Percentiles rank a stretch among this genome's conserved stretches.
Evolutionary conservation across 768 basidiomycete genomes (phyloP).

Genomic region (Boletus tylopilopsis): DNA sequence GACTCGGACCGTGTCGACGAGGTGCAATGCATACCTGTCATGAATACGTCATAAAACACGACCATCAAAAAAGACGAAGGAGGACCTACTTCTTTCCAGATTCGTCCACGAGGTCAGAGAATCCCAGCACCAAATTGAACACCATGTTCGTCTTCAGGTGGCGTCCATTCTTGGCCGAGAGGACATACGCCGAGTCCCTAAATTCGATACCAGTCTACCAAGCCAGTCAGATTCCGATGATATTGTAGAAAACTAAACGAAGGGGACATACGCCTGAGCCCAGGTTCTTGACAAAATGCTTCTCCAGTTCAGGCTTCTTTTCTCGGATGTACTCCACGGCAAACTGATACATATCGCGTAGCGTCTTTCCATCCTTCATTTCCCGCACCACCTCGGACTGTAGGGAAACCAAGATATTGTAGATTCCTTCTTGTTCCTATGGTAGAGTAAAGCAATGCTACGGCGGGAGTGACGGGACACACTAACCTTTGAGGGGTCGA

Average conservation of each 20-base stretch:
- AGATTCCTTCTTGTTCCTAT: conserved; percentile 90
- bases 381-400: conserved; percentile 71
- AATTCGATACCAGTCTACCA: conserved; percentile 94
- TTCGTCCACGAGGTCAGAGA: conserved; percentile 74
- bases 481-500: conserved; percentile 81
- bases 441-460: background rate
- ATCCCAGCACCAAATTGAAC: conserved; percentile 80
- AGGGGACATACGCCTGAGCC: conserved; percentile 74
- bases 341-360: conserved; percentile 80
- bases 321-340: conserved; percentile 66
- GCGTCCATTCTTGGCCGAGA: conserved; percentile 77
- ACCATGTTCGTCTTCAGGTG: conserved; percentile 77
- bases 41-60: background rate
- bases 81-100: conserved; percentile 69
- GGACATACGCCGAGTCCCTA: conserved; percentile 79
- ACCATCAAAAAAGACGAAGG: background rate
- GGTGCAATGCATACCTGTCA: conserved; percentile 77
- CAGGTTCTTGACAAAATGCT: conserved; percentile 81
- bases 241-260: background rate
- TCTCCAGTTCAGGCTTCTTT: conserved; percentile 80
- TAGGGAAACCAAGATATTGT: conserved; percentile 70
- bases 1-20: conserved; percentile 86
- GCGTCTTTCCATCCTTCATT: conserved; percentile 74
- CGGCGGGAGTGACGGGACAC: background rate
- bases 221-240: background rate